Percentiles rank a stretch among this genome's conserved stretches.
phyloP scores from a whole-genome alignment of 108 stramenopile species.

The Cyclotella atomus region DNA sequence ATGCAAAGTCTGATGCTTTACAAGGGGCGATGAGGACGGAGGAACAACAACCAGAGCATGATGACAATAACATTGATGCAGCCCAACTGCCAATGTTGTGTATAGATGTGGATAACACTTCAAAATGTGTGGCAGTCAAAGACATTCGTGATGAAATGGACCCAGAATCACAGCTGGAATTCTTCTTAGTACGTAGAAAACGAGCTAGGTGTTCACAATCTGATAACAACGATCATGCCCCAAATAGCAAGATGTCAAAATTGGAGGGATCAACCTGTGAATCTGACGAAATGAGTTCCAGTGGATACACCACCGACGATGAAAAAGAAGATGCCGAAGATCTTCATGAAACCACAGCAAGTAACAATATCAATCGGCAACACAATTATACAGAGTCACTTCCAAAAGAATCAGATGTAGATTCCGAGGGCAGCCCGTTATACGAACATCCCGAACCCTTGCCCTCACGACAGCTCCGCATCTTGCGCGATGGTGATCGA shows the following conservation, averaged over 20 bases:
- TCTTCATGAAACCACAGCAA: background rate
- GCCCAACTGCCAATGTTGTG: conserved; percentile 16
- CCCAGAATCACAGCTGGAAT: background rate
- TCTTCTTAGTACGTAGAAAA: conserved; percentile 24
- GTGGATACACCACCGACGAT: conserved; percentile 31
- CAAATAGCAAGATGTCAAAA: background rate
- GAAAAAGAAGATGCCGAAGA: conserved; percentile 27
- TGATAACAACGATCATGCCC: too few relatives aligned
- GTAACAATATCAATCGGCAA: background rate
- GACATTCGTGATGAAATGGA: conserved; percentile 20
- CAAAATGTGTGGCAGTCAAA: conserved; percentile 31
- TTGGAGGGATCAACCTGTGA: background rate
- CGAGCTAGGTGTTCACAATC: background rate
- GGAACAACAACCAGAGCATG: background rate
- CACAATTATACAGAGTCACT: too few relatives aligned
- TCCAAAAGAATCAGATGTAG: conserved; percentile 17
- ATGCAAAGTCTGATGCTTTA: background rate
- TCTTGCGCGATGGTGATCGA: conserved; percentile 36
- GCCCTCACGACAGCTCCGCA: conserved; percentile 30
- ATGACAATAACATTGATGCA: background rate
- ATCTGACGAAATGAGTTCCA: background rate
- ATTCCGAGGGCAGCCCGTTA: conserved; percentile 8
- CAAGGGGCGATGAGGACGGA: background rate
- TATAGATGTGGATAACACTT: conserved; percentile 34
- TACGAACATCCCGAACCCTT: conserved; percentile 26